Base-by-base conservation (phyloP, 2,329 filamentous ascomycete genomes). In the Onygena corvina region DNA sequence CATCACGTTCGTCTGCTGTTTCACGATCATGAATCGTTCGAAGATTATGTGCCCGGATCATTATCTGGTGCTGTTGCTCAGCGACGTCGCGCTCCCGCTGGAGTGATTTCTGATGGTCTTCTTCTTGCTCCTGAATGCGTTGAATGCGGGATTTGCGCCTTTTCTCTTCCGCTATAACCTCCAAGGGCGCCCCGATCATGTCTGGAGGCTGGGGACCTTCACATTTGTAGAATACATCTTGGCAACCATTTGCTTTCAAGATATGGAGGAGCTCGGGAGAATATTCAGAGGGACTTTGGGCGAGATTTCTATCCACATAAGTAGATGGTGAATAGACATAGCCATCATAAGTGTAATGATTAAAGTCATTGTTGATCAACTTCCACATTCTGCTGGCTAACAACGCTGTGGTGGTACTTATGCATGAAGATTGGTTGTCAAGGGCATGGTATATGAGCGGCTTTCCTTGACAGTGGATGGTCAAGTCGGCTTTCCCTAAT, bases 331-430 rank as follows among this genome's bases (percentile, higher is more conserved):
- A 84, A 61, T 81, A 84, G 1, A 74, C 77, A 55, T 72, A 71
- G 3, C 67, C 69, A 20, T 73, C 72, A 35, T 74, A 67, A 1
- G 64, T 74, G 61, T 72, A 79, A 52, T 72, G 66, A 55, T 80
- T 79, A 57, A 72, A 77, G 0, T 75, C 67, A 52, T 77, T 73
- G 63, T 83, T 83, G 57, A 83, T 65, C 27, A 75, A 66, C 58
- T 79, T 79, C 79, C 80, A 83, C 65, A 83, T 72, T 36, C 76
- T 78, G 0, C 75, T 76, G 56, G 80, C 79, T 5, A 84, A 67
- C 1, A 84, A 70, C 0, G 75, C 71, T 35, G 73, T 73, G 0
- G 76, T 76, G 4, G 77, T 76, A 0, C 70, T 64, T 2, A 81
- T 52, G 0, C 80, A 71, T 35, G 79, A 74, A 5, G 64, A 56